A percentile compares a stretch with the other conserved stretches of the same genome.
Conservation (phyloP, 345 rosid species). For the Punica granatum region DNA sequence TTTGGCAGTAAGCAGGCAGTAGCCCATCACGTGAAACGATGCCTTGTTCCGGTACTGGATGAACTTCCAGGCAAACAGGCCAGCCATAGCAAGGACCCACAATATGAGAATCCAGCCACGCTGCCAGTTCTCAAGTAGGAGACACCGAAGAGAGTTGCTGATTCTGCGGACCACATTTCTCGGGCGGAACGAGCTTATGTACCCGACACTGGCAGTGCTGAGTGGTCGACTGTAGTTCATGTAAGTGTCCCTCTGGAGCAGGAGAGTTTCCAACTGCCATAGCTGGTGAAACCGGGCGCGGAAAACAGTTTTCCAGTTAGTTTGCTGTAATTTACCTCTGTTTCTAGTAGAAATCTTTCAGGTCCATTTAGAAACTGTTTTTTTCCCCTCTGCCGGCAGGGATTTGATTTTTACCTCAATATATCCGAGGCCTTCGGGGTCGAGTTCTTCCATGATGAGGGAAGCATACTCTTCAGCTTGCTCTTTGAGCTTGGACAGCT, state of each 20-base stretch:
- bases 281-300: conserved; percentile 29
- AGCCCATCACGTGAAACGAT: conserved; percentile 79
- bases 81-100: conserved; percentile 56
- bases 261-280: conserved; percentile 94
- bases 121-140: conserved; percentile 77
- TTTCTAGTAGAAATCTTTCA: background rate
- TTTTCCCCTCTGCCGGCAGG: too few relatives aligned
- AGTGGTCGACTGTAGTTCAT: conserved; percentile 88
- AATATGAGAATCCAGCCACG: conserved; percentile 65
- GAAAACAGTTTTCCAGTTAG: too few relatives aligned
- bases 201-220: conserved; percentile 59
- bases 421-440: conserved; percentile 88
- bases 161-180: conserved; percentile 24
- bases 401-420: conserved; percentile 54
- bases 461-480: conserved; percentile 93
- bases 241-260: conserved; percentile 77
- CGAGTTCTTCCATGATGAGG: conserved; percentile 92
- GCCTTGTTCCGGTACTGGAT: conserved; percentile 58
- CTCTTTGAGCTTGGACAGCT: conserved; percentile 78
- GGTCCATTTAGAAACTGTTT: too few relatives aligned
- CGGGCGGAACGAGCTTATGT: conserved; percentile 37
- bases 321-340: too few relatives aligned
- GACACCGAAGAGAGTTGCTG: conserved; percentile 29
- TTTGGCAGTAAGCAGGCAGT: conserved; percentile 76
- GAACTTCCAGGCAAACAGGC: conserved; percentile 89